Evolutionary conservation across 2,329 filamentous ascomycete species (phyloP).

Genomic region (Septoria linicola): DNA sequence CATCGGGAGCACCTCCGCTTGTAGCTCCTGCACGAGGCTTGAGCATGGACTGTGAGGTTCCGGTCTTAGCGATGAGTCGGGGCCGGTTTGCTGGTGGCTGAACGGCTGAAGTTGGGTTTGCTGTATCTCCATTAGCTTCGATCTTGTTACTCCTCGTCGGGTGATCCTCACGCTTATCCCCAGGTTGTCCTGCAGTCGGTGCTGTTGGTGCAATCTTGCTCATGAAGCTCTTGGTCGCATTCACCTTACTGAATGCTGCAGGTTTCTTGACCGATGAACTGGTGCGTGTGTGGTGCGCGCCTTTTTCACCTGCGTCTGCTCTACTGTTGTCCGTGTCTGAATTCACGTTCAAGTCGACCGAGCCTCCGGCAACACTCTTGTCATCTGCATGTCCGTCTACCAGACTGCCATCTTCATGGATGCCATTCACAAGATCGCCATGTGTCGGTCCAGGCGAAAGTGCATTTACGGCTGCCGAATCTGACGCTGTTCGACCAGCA

Average conservation of each 20-base stretch:
- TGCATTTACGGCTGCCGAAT: constrained; percentile 9
- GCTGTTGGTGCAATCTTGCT: constrained; percentile 64
- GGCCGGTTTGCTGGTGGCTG: constrained; percentile 52
- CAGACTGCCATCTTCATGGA: constrained; percentile 40
- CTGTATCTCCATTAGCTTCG: constrained; percentile 23
- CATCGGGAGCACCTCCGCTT: constrained; percentile 60
- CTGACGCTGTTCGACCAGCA: constrained; percentile 18
- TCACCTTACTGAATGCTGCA: constrained; percentile 78
- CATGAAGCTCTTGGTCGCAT: constrained; percentile 82
- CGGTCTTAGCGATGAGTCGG: constrained; percentile 73
- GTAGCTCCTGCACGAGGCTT: constrained; percentile 37
- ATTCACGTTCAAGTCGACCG: constrained; percentile 69
- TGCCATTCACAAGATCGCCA: constrained; percentile 22
- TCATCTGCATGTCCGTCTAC: constrained; percentile 51
- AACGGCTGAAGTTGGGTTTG: constrained; percentile 51
- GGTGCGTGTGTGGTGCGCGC: constrained; percentile 57
- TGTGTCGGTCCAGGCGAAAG: constrained; percentile 9
- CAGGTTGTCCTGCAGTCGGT: constrained; percentile 48
- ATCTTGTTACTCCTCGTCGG: neutral
- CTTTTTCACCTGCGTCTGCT: constrained; percentile 54
- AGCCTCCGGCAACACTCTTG: constrained; percentile 60
- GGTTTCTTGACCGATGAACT: constrained; percentile 66
- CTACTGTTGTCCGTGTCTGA: constrained; percentile 75
- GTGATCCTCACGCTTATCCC: constrained; percentile 53
- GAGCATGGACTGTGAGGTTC: constrained; percentile 54